Base-by-base conservation (phyloP, 2,329 filamentous ascomycete genomes). In the Aspergillus unguis region DNA sequence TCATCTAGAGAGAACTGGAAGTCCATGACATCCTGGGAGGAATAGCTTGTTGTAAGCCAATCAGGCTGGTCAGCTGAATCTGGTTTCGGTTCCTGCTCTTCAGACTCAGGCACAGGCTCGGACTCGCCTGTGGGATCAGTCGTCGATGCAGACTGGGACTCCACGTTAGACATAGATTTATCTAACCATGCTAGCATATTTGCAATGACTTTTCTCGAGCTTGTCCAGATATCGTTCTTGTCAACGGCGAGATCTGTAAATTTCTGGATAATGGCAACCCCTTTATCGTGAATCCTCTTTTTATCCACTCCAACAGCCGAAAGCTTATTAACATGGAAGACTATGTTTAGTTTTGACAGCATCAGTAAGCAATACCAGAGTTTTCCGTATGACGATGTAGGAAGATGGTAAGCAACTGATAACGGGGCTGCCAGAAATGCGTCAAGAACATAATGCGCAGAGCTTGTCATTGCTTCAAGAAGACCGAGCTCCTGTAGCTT, bases 301-400 rank as follows among this genome's bases (percentile, higher is more conserved):
- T 44, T 42, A 28, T 49, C 43, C 6, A 57, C 29, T 0, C 40
- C 26, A 6, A 29, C 8, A 26, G 37, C 36, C 4, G 8, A 25
- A 10, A 44, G 31, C 23, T 48, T 35, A 35, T 38, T 35, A 10
- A 27, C 26, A 23, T 49, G 44, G 17, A 52, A 51, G 11, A 55
- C 38, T 25, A 58, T n/a, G 6, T 50, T 52, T 7, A 46, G 28
- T 31, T 58, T 53, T 10, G 46, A 44, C 4, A 58, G 48, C 1
- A 48, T n/a, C 10, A 58, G 36, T 9, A 56, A 17, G 2, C 40
- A 40, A 32, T 55, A 58, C 55, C 55, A 58, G n/a, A 53, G 36
- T 8, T 48, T 53, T 8, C 35, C 37, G 6, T 53, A 55, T 2
- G 47, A 28, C 1, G 53, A 41, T n/a, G 48, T 9, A 8, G 55